A percentile compares a stretch with the other conserved stretches of the same genome.
These are phyloP conservation scores for Venturiaceae sp. DNA, from an alignment of 2,329 filamentous ascomycete genomes.

Conservation along the genomic window DNA sequence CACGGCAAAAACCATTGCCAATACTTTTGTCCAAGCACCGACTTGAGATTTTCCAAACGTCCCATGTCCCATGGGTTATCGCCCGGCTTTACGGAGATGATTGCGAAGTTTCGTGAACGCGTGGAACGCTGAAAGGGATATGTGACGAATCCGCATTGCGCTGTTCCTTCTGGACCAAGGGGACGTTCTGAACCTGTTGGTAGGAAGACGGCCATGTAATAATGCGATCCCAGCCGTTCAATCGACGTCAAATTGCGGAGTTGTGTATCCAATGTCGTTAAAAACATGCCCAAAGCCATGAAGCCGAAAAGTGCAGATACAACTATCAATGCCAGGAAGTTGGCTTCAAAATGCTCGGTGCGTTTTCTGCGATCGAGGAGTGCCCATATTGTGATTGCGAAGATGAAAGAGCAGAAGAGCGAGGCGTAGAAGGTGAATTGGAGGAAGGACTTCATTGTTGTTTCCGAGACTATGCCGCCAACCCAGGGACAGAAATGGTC, in stretches of 20 bases:
- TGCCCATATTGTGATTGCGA: slow-evolving; percentile 4
- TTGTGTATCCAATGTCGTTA: slow-evolving; percentile 61
- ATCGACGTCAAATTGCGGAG: slow-evolving; percentile 74
- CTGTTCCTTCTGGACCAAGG: background rate
- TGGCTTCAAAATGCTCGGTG: no score
- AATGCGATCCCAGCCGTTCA: slow-evolving; percentile 49
- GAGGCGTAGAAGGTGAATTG: slow-evolving; percentile 53
- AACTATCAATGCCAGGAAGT: no score
- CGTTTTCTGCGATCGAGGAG: background rate
- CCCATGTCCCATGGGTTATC: slow-evolving; percentile 85
- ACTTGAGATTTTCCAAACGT: slow-evolving; percentile 58
- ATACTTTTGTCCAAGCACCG: slow-evolving; percentile 64
- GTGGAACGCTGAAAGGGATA: background rate
- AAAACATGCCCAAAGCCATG: slow-evolving; percentile 57
- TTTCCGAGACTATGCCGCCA: slow-evolving; percentile 85
- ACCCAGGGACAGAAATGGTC: slow-evolving; percentile 96
- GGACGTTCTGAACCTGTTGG: background rate
- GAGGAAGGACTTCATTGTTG: slow-evolving; percentile 81
- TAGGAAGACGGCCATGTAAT: background rate
- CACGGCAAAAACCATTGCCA: slow-evolving; percentile 77
- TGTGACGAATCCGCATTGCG: slow-evolving; percentile 1
- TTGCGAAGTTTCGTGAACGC: slow-evolving; percentile 54
- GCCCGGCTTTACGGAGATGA: slow-evolving; percentile 61
- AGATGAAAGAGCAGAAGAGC: slow-evolving; percentile 1
- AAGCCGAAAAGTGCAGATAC: slow-evolving; percentile 5